Conservation (phyloP, 352 stramenopile species). For the Globisporangium alternatum region DNA sequence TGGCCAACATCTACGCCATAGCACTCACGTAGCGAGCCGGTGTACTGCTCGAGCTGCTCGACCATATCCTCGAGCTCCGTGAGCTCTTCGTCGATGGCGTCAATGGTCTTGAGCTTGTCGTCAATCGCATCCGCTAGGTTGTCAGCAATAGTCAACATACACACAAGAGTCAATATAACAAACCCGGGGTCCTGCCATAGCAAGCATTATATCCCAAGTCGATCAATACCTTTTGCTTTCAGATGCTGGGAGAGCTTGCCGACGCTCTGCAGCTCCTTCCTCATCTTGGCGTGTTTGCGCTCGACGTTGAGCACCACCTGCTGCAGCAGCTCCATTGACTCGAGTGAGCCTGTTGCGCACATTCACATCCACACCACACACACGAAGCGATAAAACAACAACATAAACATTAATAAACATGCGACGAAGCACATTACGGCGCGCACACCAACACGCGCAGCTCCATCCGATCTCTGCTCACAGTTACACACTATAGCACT, state of each 20-base stretch:
- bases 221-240: conserved; percentile 54
- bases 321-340: conserved; percentile 71
- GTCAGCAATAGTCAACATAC: not conserved
- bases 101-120: conserved; percentile 76
- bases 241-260: conserved; percentile 66
- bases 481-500: not conserved
- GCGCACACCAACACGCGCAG: not conserved
- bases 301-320: conserved; percentile 59
- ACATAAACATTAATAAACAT: not conserved
- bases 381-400: not conserved
- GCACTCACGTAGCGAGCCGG: conserved; percentile 57
- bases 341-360: conserved; percentile 47
- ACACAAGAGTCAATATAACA: not conserved
- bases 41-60: conserved; percentile 83
- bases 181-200: not conserved
- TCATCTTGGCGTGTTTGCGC: conserved; percentile 63
- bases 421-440: not conserved
- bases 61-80: conserved; percentile 85
- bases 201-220: not conserved
- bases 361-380: not conserved
- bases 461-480: not conserved
- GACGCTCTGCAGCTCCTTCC: conserved; percentile 48
- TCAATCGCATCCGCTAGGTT: conserved; percentile 46
- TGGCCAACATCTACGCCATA: not conserved
- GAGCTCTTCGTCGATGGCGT: conserved; percentile 85